phyloP scores from a whole-genome alignment of 495 filamentous ascomycete species.

The Penicillium nucicola region DNA sequence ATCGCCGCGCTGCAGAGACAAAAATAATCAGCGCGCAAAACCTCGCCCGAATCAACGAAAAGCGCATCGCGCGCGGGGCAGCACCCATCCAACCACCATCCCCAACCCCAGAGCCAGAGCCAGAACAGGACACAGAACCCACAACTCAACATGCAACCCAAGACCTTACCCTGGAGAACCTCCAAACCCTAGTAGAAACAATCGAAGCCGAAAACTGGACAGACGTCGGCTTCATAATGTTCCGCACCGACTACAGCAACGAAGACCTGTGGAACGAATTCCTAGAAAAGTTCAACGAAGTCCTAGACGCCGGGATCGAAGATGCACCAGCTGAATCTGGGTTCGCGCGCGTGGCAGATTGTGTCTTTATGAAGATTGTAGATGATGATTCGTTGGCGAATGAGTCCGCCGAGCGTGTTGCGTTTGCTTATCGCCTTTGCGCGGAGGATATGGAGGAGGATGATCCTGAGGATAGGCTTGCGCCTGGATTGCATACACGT shows the following conservation, averaged over 20 bases:
- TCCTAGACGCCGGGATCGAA: not conserved
- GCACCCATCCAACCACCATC: no score
- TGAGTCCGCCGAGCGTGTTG: not conserved
- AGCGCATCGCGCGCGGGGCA: no score
- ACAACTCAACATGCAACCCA: no score
- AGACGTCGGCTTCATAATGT: not conserved
- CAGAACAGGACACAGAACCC: no score
- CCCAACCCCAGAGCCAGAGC: no score
- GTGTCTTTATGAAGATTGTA: no score
- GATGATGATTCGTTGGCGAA: no score
- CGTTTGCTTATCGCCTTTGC: not conserved
- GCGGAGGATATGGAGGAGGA: not conserved
- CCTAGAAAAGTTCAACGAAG: not conserved
- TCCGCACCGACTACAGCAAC: conserved; percentile 1
- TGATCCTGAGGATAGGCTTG: not conserved
- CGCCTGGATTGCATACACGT: not conserved
- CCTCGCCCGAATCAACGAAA: no score
- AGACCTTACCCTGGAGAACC: no score
- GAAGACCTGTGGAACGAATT: not conserved
- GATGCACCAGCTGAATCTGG: not conserved
- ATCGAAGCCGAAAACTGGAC: conserved; percentile 1
- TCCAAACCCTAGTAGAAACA: not conserved
- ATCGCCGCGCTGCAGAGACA: no score
- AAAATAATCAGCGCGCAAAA: no score
- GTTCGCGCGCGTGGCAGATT: not conserved